Base-by-base conservation (phyloP, 176 grass and related monocot genomes). In the Cenchrus purpureus region DNA sequence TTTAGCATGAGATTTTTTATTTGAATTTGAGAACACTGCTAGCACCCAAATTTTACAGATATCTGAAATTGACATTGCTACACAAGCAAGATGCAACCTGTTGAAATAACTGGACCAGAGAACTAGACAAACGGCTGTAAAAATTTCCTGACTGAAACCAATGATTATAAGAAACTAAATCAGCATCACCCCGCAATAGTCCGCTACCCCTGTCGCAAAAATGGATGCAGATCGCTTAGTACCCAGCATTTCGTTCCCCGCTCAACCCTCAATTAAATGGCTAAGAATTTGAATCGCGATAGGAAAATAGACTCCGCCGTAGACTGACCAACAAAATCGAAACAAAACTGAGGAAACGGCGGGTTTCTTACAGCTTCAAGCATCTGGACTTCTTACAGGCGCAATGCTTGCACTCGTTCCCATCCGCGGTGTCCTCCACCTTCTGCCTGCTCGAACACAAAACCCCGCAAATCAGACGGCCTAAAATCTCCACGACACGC, bases 381-480 rank as follows among this genome's bases (percentile, higher is more conserved):
- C 90, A 92, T 86, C 84, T 92, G 68, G 90, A 92, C 75, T 92
- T 92, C 55, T 92, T 89, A 37, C 90, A 92, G 87, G 87, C 84
- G 84, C 90, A 92, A 89, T 89, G 87, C 90, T 89, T 92, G 84
- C 90, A 92, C 44, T 78, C 90, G 71, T 91, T 88, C 69, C 74
- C 90, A 8, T 91, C 90, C 28, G 75, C 90, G 17, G 49, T n/a
- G 42, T 88, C 90, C n/a, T 88, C 90, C 82, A 73, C 76, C 89
- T 76, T 91, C 70, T 80, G 89, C 89, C 89, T 91, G 85, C 68
- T 7, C 85, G 34, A 40, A 84, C 51, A 82, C n/a, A 64, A 82
- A 78, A 63, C 2, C 16, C 3, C 5, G 15, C 76, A 59, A 72
- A 91, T 87, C 76, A 91, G 62, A 68, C 46, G 12, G 13, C 5